Percentiles rank a stretch among this genome's conserved stretches.
Conservation (phyloP, 441 rosid species). For the Monsonia emarginata region DNA sequence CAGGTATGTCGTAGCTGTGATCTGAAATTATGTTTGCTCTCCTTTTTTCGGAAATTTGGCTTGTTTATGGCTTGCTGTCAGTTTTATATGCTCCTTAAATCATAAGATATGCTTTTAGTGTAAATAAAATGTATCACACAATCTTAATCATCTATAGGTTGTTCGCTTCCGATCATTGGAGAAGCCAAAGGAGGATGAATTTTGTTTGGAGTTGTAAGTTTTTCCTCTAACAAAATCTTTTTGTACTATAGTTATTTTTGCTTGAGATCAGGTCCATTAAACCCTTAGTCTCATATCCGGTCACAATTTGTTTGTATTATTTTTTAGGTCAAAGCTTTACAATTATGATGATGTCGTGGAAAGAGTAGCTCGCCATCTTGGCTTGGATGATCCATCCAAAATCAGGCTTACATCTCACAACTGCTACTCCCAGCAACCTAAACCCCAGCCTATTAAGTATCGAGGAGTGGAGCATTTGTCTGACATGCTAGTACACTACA, state of each 20-base stretch:
- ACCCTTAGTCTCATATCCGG: background rate
- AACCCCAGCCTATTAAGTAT: conserved; percentile 67
- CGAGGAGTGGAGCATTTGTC: conserved; percentile 54
- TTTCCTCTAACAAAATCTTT: background rate
- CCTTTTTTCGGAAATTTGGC: background rate
- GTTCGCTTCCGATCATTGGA: conserved; percentile 63
- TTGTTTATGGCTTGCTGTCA: background rate
- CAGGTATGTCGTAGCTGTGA: conserved; percentile 32
- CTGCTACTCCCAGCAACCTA: conserved; percentile 72
- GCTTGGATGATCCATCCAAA: conserved; percentile 62
- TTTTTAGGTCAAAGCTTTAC: conserved; percentile 52
- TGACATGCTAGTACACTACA: conserved; percentile 66
- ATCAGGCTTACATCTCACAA: conserved; percentile 66
- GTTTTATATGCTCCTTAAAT: background rate
- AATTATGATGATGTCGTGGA: conserved; percentile 69
- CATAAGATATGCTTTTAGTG: background rate
- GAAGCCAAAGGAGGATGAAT: conserved; percentile 68
- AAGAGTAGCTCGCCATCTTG: conserved; percentile 46
- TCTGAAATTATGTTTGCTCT: background rate
- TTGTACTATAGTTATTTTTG: background rate
- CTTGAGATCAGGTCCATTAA: background rate
- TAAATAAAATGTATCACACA: background rate
- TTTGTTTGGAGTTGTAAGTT: conserved; percentile 62
- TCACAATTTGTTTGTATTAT: conserved; percentile 9
- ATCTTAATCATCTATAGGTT: conserved; percentile 27